Evolutionary conservation across 345 rosid species (phyloP), one percentile per base, ranked within the genome.

Genomic region (Lumnitzera racemosa): DNA sequence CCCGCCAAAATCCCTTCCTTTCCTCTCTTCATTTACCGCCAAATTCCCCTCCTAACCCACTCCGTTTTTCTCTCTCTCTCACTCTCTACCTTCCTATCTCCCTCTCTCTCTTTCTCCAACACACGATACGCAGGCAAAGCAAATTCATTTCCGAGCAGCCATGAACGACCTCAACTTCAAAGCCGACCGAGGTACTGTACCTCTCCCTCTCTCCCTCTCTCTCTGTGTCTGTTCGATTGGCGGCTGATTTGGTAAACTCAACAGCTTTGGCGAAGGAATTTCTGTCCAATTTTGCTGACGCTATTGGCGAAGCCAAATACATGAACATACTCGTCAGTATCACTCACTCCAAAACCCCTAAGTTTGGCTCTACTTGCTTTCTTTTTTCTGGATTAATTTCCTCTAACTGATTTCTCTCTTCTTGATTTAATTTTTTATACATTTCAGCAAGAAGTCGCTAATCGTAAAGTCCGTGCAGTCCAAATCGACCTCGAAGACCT

Each of bases 391-490:
- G 31, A 27, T 53, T 25, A 53, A 24, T 12, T 53, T 23, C 14
- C 13, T 36, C 27, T 15, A 11, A 61, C 13, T 15, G 51, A 6
- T 50, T 0, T 53, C 13, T 13, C 52, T n/a, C 0, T 41, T 25
- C 16, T 47, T 49, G 11, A 13, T 15, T 47, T n/a, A 16, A 24
- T 20, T 0, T 2, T 8, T 0, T 11, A 12, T 46, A 53, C 24
- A 11, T 68, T 66, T 54, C 79, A 94, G 99, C 97, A 86, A 88
- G 88, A 90, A 51, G 95, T 86, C 31, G 86, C 97, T 5, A 94
- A 94, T 56, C 83, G 79, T 52, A 90, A 81, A 83, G 69, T 56
- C 67, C 88, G 89, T 17, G 82, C 96, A 6, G 74, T 94, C 48
- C 89, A 88, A 72, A 76, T 94, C 46, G 95, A 86, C 47, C 84